phyloP scores from a whole-genome alignment of 176 grass and related monocot genomes.

The Thalia dealbata region DNA sequence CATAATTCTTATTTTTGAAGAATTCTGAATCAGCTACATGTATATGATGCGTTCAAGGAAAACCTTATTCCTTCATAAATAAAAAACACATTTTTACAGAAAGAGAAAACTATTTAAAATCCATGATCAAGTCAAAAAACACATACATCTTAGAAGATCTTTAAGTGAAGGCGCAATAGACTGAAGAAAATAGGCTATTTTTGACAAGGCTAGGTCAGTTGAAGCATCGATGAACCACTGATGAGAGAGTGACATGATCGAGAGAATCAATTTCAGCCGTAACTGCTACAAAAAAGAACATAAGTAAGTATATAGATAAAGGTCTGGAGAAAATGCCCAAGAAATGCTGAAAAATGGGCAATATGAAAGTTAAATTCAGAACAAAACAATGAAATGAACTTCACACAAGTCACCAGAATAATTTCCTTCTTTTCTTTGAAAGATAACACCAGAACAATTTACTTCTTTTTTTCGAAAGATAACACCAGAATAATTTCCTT shows the following conservation, averaged over 20 bases:
- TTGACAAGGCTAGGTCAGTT: constrained; percentile 54
- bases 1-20: too few species aligned
- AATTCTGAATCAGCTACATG: too few species aligned
- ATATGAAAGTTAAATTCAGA: neutral
- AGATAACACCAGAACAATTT: too few species aligned
- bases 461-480: too few species aligned
- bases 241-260: constrained; percentile 50
- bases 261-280: constrained; percentile 56
- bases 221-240: constrained; percentile 46
- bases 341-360: neutral
- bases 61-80: too few species aligned
- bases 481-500: neutral
- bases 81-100: constrained; percentile 43
- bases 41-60: too few species aligned
- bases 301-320: neutral
- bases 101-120: constrained; percentile 11
- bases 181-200: constrained; percentile 69
- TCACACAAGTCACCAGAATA: neutral
- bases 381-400: neutral
- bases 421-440: too few species aligned
- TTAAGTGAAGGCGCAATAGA: constrained; percentile 64
- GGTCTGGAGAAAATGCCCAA: constrained; percentile 14
- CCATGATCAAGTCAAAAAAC: neutral
- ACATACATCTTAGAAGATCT: constrained; percentile 33
- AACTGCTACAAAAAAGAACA: constrained; percentile 42